Conservation (phyloP, 108 stramenopile species). For the Cyclotella baltica region DNA sequence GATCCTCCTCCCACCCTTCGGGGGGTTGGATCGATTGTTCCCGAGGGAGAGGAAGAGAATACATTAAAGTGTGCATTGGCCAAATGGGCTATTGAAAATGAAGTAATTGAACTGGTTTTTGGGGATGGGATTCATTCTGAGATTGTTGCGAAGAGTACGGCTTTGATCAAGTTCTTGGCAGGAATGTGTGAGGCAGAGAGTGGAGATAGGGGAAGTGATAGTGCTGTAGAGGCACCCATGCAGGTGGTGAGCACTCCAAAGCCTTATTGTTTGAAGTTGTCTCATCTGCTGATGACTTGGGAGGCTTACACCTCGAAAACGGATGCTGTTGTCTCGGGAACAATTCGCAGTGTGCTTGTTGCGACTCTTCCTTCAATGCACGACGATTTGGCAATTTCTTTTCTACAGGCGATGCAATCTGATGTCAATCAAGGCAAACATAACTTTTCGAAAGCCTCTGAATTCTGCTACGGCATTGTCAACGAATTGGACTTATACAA, state of each 20-base stretch:
- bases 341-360: slow-evolving; percentile 82
- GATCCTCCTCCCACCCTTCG: slow-evolving; percentile 85
- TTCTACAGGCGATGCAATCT: slow-evolving; percentile 68
- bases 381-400: slow-evolving; percentile 70
- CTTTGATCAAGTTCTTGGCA: slow-evolving; percentile 85
- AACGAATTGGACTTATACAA: slow-evolving; percentile 36
- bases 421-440: slow-evolving; percentile 60
- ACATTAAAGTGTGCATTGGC: slow-evolving; percentile 83
- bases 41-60: slow-evolving; percentile 74
- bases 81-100: slow-evolving; percentile 88
- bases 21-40: slow-evolving; percentile 74
- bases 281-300: slow-evolving; percentile 87
- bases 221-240: slow-evolving; percentile 14
- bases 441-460: slow-evolving; percentile 73
- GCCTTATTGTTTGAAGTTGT: slow-evolving; percentile 70
- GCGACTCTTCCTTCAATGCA: slow-evolving; percentile 83
- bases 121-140: slow-evolving; percentile 84
- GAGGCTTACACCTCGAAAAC: slow-evolving; percentile 81
- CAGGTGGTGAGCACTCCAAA: slow-evolving; percentile 46
- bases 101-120: slow-evolving; percentile 82
- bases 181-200: slow-evolving; percentile 63
- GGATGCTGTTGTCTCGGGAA: slow-evolving; percentile 82
- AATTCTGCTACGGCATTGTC: slow-evolving; percentile 82
- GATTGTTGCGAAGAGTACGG: slow-evolving; percentile 76
- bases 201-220: neutral